Percentiles rank a stretch among this genome's conserved stretches.
These are phyloP conservation scores for Ogataea pini DNA, from an alignment of 805 yeast genomes.

Conservation along the genomic window DNA sequence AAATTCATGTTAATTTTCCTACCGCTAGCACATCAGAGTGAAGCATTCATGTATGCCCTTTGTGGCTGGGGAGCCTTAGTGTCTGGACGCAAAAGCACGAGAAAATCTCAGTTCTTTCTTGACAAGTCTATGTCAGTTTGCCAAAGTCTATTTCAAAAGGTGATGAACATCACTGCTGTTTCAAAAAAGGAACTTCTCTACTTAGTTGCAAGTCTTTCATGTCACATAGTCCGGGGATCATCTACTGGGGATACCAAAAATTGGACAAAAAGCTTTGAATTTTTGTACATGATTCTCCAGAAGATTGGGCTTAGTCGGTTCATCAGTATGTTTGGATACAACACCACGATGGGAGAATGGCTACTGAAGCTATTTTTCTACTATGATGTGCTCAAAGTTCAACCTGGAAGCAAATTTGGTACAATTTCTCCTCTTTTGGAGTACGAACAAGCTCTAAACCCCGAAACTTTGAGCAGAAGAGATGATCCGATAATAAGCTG, in stretches of 20 bases:
- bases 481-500: constrained; percentile 22
- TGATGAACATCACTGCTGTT: not conserved
- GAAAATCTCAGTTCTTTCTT: constrained; percentile 9
- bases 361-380: constrained; percentile 25
- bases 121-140: constrained; percentile 10
- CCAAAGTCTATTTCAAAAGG: constrained; percentile 13
- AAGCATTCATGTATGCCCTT: constrained; percentile 15
- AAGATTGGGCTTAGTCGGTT: constrained; percentile 19
- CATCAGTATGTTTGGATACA: constrained; percentile 10
- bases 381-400: constrained; percentile 28
- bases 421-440: constrained; percentile 26
- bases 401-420: constrained; percentile 20
- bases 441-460: constrained; percentile 16
- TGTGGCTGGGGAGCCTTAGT: constrained; percentile 22
- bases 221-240: constrained; percentile 23
- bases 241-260: constrained; percentile 21
- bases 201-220: constrained; percentile 19
- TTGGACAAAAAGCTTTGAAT: constrained; percentile 25
- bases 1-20: constrained; percentile 12
- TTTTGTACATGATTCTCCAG: constrained; percentile 14
- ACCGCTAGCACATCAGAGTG: constrained; percentile 13
- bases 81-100: constrained; percentile 5
- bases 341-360: constrained; percentile 16
- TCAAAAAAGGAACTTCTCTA: constrained; percentile 1
- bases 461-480: constrained; percentile 5